These are phyloP conservation scores for Corylus heterophylla DNA, from an alignment of 306 rosid species.

Conservation along the genomic window DNA sequence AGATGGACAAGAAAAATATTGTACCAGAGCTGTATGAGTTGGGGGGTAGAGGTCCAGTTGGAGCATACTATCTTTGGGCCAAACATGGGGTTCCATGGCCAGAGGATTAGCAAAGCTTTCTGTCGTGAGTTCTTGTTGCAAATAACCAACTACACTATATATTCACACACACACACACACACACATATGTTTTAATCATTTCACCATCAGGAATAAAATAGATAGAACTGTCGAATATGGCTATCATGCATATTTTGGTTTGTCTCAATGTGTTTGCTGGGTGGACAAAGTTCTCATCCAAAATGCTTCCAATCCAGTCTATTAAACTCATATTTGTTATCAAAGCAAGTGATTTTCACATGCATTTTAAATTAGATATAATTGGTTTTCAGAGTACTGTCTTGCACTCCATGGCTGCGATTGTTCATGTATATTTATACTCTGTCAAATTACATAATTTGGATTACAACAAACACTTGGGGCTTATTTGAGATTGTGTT, in stretches of 20 bases:
- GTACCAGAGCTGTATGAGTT: constrained; percentile 75
- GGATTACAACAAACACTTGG: too few relatives aligned
- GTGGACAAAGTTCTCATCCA: background rate
- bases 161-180: background rate
- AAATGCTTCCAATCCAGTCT: too few relatives aligned
- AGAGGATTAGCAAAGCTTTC: constrained; percentile 52
- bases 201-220: background rate
- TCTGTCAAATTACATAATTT: too few relatives aligned
- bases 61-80: constrained; percentile 91
- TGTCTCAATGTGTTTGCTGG: background rate
- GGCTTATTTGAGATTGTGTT: too few relatives aligned
- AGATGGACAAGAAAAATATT: constrained; percentile 62
- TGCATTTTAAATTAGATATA: too few relatives aligned
- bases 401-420: too few relatives aligned
- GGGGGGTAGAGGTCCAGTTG: constrained; percentile 86
- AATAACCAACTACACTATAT: background rate
- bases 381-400: too few relatives aligned
- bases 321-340: too few relatives aligned
- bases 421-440: too few relatives aligned
- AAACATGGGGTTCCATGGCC: constrained; percentile 75
- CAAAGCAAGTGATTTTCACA: too few relatives aligned
- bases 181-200: background rate
- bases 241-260: background rate
- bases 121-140: background rate
- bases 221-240: background rate